A percentile compares a stretch with the other conserved stretches of the same genome.
These are phyloP conservation scores for Pyrus bretschneideri DNA, from an alignment of 306 rosid species.

Conservation along the genomic window DNA sequence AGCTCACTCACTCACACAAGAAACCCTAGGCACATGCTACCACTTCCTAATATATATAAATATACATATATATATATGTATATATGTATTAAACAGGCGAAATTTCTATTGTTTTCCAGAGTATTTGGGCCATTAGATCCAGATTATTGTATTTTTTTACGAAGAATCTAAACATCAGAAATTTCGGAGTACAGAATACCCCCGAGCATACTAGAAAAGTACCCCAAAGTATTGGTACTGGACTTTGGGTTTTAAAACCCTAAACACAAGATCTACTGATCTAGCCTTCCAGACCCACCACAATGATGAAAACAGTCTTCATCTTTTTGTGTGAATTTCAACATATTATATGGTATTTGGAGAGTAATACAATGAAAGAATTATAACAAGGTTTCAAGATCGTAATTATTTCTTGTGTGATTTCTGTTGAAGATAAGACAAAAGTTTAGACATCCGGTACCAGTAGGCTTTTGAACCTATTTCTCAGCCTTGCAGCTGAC, in stretches of 20 bases:
- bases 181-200: neutral
- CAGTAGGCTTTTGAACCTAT: neutral
- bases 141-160: too few species aligned
- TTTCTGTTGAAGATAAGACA: neutral
- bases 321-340: too few species aligned
- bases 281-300: neutral
- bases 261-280: neutral
- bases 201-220: too few species aligned
- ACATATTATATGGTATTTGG: too few species aligned
- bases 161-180: too few species aligned
- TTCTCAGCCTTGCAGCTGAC: neutral
- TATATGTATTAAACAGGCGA: neutral
- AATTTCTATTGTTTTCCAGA: too few species aligned
- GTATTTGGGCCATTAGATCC: neutral
- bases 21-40: constrained; percentile 1
- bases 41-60: too few species aligned
- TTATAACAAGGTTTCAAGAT: too few species aligned
- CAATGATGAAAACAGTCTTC: neutral
- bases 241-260: constrained; percentile 1
- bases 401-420: neutral
- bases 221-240: neutral
- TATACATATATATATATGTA: too few species aligned
- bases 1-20: constrained; percentile 1
- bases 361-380: too few species aligned
- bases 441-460: neutral